Evolutionary conservation across 805 yeast species (phyloP).

Genomic region (Nakazawaea wyomingensis): DNA sequence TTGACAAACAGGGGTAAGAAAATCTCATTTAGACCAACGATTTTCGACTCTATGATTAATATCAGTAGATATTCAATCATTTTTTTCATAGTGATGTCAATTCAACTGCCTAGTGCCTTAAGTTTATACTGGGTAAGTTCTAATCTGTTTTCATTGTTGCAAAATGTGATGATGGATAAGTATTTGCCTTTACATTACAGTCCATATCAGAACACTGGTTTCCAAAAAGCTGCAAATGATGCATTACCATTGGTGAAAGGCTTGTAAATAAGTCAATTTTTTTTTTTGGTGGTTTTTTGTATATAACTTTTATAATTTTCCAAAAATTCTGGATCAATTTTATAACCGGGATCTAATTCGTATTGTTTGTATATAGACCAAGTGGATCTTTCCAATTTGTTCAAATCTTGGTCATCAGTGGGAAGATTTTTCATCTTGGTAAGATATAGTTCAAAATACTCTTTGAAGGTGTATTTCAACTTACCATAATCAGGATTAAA

Average conservation of each 20-base stretch:
- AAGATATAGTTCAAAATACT: conserved; percentile 33
- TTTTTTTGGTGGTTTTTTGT: background rate
- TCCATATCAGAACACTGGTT: conserved; percentile 28
- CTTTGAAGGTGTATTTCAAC: conserved; percentile 37
- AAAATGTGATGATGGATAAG: conserved; percentile 66
- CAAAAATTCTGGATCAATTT: conserved; percentile 2
- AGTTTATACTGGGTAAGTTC: conserved; percentile 90
- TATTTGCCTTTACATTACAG: conserved; percentile 53
- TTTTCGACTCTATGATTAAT: conserved; percentile 61
- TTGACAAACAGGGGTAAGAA: conserved; percentile 34
- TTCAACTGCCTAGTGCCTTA: conserved; percentile 82
- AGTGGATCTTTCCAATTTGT: conserved; percentile 11
- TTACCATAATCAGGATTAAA: conserved; percentile 26
- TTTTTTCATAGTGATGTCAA: conserved; percentile 74
- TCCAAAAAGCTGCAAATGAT: conserved; percentile 6
- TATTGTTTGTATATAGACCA: conserved; percentile 10
- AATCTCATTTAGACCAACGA: conserved; percentile 45
- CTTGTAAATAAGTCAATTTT: background rate
- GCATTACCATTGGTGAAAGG: conserved; percentile 10
- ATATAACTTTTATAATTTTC: conserved; percentile 7
- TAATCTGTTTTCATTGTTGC: conserved; percentile 67
- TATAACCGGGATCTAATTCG: conserved; percentile 3
- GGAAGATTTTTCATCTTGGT: conserved; percentile 13
- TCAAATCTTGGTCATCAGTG: conserved; percentile 5
- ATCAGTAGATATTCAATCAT: conserved; percentile 71